These are phyloP conservation scores for Kurtzmaniella fragi DNA, from an alignment of 805 yeast species.

Conservation along the genomic window DNA sequence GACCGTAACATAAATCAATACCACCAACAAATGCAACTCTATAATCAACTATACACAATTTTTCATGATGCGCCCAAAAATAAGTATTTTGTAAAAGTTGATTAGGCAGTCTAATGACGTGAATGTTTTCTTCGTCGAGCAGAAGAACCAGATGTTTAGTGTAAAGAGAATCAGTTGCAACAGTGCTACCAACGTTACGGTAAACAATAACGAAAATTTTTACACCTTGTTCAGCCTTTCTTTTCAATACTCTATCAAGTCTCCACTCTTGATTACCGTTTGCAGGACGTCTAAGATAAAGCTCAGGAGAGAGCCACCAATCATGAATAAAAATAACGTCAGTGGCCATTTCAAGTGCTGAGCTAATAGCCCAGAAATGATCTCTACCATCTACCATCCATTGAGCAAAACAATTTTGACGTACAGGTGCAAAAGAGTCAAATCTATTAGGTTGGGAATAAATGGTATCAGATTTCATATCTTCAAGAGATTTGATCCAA, in stretches of 20 bases:
- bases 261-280: slow-evolving; percentile 94
- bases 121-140: slow-evolving; percentile 74
- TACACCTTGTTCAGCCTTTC: slow-evolving; percentile 93
- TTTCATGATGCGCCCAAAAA: slow-evolving; percentile 99
- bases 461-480: slow-evolving; percentile 59
- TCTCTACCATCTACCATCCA: slow-evolving; percentile 98
- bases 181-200: slow-evolving; percentile 89
- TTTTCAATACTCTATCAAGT: slow-evolving; percentile 77
- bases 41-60: slow-evolving; percentile 79
- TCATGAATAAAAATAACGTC: slow-evolving; percentile 94
- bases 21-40: slow-evolving; percentile 92
- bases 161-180: slow-evolving; percentile 90
- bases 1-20: slow-evolving; percentile 89
- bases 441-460: slow-evolving; percentile 80
- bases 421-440: slow-evolving; percentile 86
- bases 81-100: slow-evolving; percentile 88
- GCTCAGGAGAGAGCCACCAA: slow-evolving; percentile 98
- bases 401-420: slow-evolving; percentile 83
- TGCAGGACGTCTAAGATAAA: slow-evolving; percentile 89
- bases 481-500: slow-evolving; percentile 72
- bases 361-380: slow-evolving; percentile 92
- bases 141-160: slow-evolving; percentile 89
- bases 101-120: slow-evolving; percentile 90
- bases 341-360: slow-evolving; percentile 88
- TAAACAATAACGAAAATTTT: slow-evolving; percentile 88